A percentile compares a stretch with the other conserved stretches of the same genome.
These are phyloP conservation scores for Pleurotus platypus DNA, from an alignment of 768 basidiomycete genomes.

Conservation along the genomic window DNA sequence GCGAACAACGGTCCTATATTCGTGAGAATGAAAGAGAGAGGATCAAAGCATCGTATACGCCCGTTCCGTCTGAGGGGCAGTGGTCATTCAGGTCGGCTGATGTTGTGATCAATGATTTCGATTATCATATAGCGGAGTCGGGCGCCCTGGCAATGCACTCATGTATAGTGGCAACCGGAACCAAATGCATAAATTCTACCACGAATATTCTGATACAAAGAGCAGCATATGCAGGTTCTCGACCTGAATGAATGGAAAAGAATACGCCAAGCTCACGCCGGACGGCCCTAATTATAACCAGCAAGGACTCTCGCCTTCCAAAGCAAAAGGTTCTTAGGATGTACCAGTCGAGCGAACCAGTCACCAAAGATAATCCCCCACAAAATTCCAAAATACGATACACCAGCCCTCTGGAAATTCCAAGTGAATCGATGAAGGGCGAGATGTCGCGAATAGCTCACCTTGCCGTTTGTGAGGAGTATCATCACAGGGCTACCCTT, in stretches of 20 bases:
- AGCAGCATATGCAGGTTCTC: too few relatives aligned
- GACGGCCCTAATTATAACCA: too few relatives aligned
- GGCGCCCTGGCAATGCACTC: not conserved
- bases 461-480: constrained; percentile 48
- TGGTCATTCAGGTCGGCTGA: not conserved
- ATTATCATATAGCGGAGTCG: not conserved
- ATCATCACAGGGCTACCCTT: constrained; percentile 49
- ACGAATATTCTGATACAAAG: too few relatives aligned
- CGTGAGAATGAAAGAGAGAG: constrained; percentile 10
- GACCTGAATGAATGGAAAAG: too few relatives aligned
- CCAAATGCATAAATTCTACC: too few relatives aligned
- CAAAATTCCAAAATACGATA: constrained; percentile 35
- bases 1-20: constrained; percentile 14
- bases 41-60: constrained; percentile 4
- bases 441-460: constrained; percentile 16
- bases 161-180: constrained; percentile 1
- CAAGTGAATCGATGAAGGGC: not conserved
- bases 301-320: constrained; percentile 1
- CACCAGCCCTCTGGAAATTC: constrained; percentile 28
- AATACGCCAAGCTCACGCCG: too few relatives aligned
- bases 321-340: constrained; percentile 21
- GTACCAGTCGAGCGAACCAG: constrained; percentile 30
- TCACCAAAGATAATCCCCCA: constrained; percentile 44
- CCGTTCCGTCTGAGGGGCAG: not conserved
- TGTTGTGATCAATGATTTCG: not conserved